Base-by-base conservation (phyloP, 2,329 filamentous ascomycete genomes). In the Westerdykella ornata region DNA sequence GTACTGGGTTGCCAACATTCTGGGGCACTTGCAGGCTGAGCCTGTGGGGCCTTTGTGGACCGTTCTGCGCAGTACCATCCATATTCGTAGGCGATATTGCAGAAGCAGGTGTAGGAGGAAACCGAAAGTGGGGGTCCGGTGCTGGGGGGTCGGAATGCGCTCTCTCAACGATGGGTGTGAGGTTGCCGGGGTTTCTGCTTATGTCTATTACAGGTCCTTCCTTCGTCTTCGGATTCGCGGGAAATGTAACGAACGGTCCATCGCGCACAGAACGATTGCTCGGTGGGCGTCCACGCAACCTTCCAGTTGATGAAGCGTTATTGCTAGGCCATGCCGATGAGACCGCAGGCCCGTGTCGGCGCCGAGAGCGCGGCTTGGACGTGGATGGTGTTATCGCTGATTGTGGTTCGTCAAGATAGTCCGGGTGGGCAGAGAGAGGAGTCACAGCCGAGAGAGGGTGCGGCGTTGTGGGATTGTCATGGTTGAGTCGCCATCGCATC, bases 291-390 rank as follows among this genome's bases (percentile, higher is more conserved):
- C 89, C 88, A 49, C 88, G 74, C 12, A 84, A 74, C 62, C 89
- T 94, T 2, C 83, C 82, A 4, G 74, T 78, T 1, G 77, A 69
- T 11, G 80, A 72, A 30, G 74, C 72, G 13, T 77, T 77, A 44
- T 76, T 78, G 48, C 80, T 80, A 41, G 84, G 80, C 89, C 89
- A 96, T 1, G 89, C 89, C 8, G 88, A 95, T 1, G 88, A 95
- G 0, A 95, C 87, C 5, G 86, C 88, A 0, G 88, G 85, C 0
- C 88, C 88, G 60, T 94, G 85, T 3, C 86, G 78, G 41, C 82
- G 73, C 41, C 76, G 65, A 5, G 72, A 65, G 44, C 76, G 65
- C 47, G 74, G 81, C 28, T 65, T 64, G 11, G 66, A 57, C 35
- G 62, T 62, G 39, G 76, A 79, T 1, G 83, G 80, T 3, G 82